phyloP scores from a whole-genome alignment of 805 yeast genomes.

The Kuraishia borneana region DNA sequence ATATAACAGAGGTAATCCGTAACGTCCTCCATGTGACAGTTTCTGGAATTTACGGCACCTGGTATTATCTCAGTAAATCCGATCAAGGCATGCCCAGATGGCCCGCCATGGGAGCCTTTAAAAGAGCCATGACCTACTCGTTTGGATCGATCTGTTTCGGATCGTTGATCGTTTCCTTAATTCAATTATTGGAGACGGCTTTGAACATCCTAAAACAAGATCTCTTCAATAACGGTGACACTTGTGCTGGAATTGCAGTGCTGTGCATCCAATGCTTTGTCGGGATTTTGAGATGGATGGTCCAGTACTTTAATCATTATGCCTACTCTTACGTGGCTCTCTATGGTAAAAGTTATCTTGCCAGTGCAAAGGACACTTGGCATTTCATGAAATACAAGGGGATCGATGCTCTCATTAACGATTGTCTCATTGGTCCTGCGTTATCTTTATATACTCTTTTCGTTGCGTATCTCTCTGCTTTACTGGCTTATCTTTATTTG shows the following conservation, averaged over 20 bases:
- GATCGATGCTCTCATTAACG: constrained; percentile 74
- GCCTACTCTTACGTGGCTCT: constrained; percentile 82
- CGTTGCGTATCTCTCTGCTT: constrained; percentile 40
- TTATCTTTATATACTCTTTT: constrained; percentile 66
- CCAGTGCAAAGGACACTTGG: constrained; percentile 77
- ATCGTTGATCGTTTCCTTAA: constrained; percentile 58
- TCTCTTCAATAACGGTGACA: constrained; percentile 12
- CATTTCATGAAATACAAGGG: constrained; percentile 70
- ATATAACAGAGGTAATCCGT: constrained; percentile 69
- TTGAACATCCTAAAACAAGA: constrained; percentile 36
- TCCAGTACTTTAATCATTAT: constrained; percentile 79
- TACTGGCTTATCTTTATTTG: constrained; percentile 58
- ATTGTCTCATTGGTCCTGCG: constrained; percentile 71
- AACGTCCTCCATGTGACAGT: constrained; percentile 67
- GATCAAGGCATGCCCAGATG: constrained; percentile 68
- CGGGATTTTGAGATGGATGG: constrained; percentile 65
- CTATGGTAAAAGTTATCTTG: constrained; percentile 69
- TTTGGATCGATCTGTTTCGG: constrained; percentile 12
- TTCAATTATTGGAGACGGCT: constrained; percentile 53
- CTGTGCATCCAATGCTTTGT: constrained; percentile 11
- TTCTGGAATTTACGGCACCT: constrained; percentile 71
- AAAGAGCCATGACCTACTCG: constrained; percentile 21
- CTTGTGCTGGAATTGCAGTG: constrained; percentile 8
- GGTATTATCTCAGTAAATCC: constrained; percentile 68
- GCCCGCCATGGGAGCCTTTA: constrained; percentile 66